These are phyloP conservation scores for Pseudogymnoascus destructans DNA, from an alignment of 2,329 filamentous ascomycete species.

Conservation along the genomic window DNA sequence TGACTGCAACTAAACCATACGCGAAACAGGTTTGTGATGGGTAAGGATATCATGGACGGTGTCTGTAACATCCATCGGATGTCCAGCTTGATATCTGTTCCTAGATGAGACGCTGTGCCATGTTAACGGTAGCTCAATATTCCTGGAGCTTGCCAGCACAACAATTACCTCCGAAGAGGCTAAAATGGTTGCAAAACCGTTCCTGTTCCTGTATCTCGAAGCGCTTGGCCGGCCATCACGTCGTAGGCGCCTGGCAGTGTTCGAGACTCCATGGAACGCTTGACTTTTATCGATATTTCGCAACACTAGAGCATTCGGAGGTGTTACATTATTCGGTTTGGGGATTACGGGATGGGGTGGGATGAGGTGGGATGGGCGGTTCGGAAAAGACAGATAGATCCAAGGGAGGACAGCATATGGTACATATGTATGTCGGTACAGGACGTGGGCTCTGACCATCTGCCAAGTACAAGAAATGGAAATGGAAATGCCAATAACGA, in stretches of 20 bases:
- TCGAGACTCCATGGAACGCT: background rate
- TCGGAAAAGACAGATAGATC: background rate
- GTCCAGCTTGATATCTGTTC: background rate
- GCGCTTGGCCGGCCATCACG: background rate
- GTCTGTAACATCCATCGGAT: background rate
- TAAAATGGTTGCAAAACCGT: background rate
- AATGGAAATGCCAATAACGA: background rate
- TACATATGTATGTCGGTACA: background rate
- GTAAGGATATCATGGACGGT: background rate
- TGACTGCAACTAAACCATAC: background rate
- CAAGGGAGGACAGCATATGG: background rate
- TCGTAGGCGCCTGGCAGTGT: background rate
- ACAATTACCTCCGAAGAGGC: background rate
- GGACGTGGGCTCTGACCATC: background rate
- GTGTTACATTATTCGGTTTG: conserved; percentile 6
- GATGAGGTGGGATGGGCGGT: background rate
- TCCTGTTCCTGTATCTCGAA: conserved; percentile 1
- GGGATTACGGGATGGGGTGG: conserved; percentile 1
- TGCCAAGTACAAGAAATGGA: background rate
- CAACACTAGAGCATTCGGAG: background rate
- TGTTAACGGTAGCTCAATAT: background rate
- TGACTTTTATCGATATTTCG: conserved; percentile 6
- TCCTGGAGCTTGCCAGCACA: background rate
- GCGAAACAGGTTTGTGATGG: no score
- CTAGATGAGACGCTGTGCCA: background rate